Conservation (phyloP, 805 yeast genomes). For the Yamadazyma laniorum region DNA sequence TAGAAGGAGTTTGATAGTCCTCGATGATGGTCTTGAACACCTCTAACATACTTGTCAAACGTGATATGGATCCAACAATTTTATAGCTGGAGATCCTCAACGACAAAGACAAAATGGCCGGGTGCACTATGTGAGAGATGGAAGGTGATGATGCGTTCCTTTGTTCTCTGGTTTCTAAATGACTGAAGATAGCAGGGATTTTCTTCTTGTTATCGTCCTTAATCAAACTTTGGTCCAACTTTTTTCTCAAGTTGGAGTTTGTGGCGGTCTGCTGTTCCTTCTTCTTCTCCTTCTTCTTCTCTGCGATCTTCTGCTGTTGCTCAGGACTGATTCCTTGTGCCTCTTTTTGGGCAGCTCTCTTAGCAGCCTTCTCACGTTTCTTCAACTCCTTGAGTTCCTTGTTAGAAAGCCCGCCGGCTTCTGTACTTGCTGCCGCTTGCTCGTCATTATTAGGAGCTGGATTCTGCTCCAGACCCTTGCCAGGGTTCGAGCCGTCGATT, state of each 20-base stretch:
- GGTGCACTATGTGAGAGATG: slow-evolving; percentile 75
- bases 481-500: not conserved
- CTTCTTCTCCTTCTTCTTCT: slow-evolving; percentile 43
- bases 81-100: slow-evolving; percentile 79
- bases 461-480: not conserved
- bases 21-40: slow-evolving; percentile 78
- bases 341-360: slow-evolving; percentile 83
- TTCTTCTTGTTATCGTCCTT: slow-evolving; percentile 34
- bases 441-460: too few species aligned
- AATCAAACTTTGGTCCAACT: slow-evolving; percentile 16
- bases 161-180: slow-evolving; percentile 77
- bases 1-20: slow-evolving; percentile 82
- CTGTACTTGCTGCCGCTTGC: not conserved
- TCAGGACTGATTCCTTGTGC: slow-evolving; percentile 55
- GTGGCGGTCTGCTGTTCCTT: slow-evolving; percentile 46
- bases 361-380: slow-evolving; percentile 88
- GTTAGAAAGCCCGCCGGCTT: slow-evolving; percentile 44
- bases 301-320: slow-evolving; percentile 41
- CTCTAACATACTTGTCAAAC: slow-evolving; percentile 80
- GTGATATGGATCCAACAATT: slow-evolving; percentile 84
- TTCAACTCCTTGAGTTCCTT: slow-evolving; percentile 85
- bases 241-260: slow-evolving; percentile 49
- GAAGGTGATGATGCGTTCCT: slow-evolving; percentile 58
- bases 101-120: slow-evolving; percentile 74
- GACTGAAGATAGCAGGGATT: slow-evolving; percentile 70